A percentile compares a stretch with the other conserved stretches of the same genome.
phyloP scores from a whole-genome alignment of 768 basidiomycete genomes.

The Boletales sp. region DNA sequence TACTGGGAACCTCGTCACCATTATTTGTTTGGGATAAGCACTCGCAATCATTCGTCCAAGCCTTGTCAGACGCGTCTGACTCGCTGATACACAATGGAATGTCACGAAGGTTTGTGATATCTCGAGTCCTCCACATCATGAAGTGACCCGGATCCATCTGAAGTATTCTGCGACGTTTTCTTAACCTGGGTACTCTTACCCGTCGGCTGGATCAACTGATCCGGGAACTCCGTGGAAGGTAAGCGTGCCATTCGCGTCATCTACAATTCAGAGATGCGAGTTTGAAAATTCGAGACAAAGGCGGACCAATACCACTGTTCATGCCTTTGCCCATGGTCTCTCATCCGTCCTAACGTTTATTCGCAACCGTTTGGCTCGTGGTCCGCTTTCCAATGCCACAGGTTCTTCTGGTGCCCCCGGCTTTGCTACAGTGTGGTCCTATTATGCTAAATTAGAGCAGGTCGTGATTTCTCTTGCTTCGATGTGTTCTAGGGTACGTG shows the following conservation, averaged over 20 bases:
- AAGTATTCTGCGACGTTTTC: constrained; percentile 60
- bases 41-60: constrained; percentile 55
- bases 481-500: constrained; percentile 58
- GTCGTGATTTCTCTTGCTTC: constrained; percentile 49
- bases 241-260: constrained; percentile 4
- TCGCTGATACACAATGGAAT: constrained; percentile 52
- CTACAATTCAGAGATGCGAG: constrained; percentile 3
- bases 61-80: constrained; percentile 32
- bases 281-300: constrained; percentile 34
- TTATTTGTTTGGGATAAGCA: constrained; percentile 60
- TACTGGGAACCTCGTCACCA: constrained; percentile 65
- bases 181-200: constrained; percentile 63
- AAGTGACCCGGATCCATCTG: not conserved
- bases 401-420: constrained; percentile 16
- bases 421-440: constrained; percentile 45
- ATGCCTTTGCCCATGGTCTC: constrained; percentile 65
- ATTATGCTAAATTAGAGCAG: constrained; percentile 49
- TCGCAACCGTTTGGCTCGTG: constrained; percentile 41
- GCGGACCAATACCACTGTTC: constrained; percentile 50
- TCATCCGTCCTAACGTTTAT: constrained; percentile 52
- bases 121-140: constrained; percentile 1
- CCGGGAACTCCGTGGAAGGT: constrained; percentile 49
- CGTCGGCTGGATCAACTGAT: constrained; percentile 63
- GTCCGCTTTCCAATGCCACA: constrained; percentile 35
- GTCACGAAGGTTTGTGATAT: constrained; percentile 48